These are phyloP conservation scores for Aspergillus floridensis DNA, from an alignment of 2,329 filamentous ascomycete species.

Conservation along the genomic window DNA sequence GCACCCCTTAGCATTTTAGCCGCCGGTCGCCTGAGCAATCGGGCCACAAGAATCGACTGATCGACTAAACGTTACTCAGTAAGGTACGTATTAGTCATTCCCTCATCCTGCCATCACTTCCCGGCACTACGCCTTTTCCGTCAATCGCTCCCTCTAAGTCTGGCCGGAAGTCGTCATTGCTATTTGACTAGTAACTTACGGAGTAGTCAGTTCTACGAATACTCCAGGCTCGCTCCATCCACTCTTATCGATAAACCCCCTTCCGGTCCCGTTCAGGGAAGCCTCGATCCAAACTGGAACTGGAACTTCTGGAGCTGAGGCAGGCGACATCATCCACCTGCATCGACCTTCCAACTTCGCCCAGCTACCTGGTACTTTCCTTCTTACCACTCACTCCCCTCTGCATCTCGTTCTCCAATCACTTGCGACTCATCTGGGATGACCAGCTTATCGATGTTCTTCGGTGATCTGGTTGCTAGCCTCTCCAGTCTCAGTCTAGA, in stretches of 20 bases:
- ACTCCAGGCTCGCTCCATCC: no score
- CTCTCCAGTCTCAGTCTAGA: slow-evolving; percentile 3
- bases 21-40: neutral
- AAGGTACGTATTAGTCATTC: neutral
- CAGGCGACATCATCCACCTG: slow-evolving; percentile 8
- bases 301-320: neutral
- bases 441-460: neutral
- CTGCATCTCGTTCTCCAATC: neutral
- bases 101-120: neutral
- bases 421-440: neutral
- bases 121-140: neutral
- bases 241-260: slow-evolving; percentile 29
- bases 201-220: no score
- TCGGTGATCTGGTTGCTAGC: neutral
- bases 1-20: slow-evolving; percentile 2
- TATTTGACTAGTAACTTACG: neutral
- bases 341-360: neutral
- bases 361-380: neutral
- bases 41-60: slow-evolving; percentile 5
- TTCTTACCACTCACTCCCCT: neutral
- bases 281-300: neutral
- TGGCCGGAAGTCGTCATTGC: neutral
- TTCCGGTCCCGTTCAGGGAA: slow-evolving; percentile 1
- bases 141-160: neutral
- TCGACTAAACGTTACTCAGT: no score